A percentile compares a stretch with the other conserved stretches of the same genome.
These are phyloP conservation scores for Ophiocordyceps unilateralis DNA, from an alignment of 2,329 filamentous ascomycete species.

Conservation along the genomic window DNA sequence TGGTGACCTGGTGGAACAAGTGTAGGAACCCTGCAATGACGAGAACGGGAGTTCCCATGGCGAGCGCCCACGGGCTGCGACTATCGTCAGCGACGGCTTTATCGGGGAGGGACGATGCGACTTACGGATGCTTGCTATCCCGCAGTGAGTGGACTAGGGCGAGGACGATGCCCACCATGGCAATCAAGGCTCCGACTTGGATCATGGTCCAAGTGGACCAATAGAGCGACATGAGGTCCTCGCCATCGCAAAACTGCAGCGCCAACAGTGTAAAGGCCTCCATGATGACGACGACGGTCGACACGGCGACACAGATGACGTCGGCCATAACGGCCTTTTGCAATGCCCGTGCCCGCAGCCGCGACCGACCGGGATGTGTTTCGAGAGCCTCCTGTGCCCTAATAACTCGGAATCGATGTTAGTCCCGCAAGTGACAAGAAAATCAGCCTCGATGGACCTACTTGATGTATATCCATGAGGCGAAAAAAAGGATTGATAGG, in stretches of 20 bases:
- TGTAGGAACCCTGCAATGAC: constrained; percentile 38
- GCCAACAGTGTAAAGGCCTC: constrained; percentile 36
- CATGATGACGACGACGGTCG: constrained; percentile 29
- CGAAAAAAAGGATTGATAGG: constrained; percentile 24
- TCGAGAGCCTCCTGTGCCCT: constrained; percentile 21
- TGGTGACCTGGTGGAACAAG: constrained; percentile 24
- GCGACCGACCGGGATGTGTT: constrained; percentile 7
- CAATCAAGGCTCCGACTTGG: constrained; percentile 39
- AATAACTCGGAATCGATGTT: background rate
- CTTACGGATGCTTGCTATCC: constrained; percentile 33
- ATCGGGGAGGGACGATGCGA: constrained; percentile 1
- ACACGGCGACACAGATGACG: constrained; percentile 24
- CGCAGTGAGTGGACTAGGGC: constrained; percentile 31
- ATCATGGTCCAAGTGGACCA: constrained; percentile 46
- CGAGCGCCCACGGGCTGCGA: constrained; percentile 35
- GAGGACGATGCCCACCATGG: constrained; percentile 38
- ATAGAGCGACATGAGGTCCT: constrained; percentile 41
- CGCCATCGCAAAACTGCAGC: constrained; percentile 41
- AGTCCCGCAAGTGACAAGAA: background rate
- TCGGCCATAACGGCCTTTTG: constrained; percentile 25
- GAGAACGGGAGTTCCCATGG: constrained; percentile 40
- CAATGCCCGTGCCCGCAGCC: constrained; percentile 12
- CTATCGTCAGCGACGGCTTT: background rate
- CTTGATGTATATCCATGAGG: constrained; percentile 23
- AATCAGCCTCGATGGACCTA: constrained; percentile 8